Evolutionary conservation across 805 yeast species (phyloP).

Genomic region (Hanseniaspora lachancei): DNA sequence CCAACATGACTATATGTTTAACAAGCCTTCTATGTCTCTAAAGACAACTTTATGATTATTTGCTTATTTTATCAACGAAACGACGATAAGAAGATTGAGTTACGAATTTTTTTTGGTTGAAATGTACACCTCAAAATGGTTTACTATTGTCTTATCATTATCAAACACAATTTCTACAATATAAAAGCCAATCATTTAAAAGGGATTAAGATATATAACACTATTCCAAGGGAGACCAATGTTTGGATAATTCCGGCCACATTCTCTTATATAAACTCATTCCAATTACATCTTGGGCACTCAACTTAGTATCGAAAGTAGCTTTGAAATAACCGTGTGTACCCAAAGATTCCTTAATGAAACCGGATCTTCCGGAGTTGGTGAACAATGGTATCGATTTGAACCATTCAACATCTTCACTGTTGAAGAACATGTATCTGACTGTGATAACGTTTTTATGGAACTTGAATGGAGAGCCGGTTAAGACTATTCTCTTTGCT

Average conservation of each 20-base stretch:
- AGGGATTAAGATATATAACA: not conserved
- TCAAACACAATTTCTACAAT: not conserved
- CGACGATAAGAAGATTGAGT: too few relatives aligned
- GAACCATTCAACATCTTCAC: slow-evolving; percentile 79
- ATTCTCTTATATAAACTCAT: slow-evolving; percentile 88
- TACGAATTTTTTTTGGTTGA: too few relatives aligned
- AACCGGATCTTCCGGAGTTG: slow-evolving; percentile 84
- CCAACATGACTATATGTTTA: too few relatives aligned
- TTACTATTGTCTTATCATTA: too few relatives aligned
- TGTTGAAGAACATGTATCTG: slow-evolving; percentile 92
- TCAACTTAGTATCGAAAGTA: slow-evolving; percentile 76
- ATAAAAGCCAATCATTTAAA: not conserved
- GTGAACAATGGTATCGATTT: slow-evolving; percentile 87
- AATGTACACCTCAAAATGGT: too few relatives aligned
- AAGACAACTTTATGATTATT: too few relatives aligned
- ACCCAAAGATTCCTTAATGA: slow-evolving; percentile 89
- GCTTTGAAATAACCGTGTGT: slow-evolving; percentile 98
- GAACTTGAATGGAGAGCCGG: slow-evolving; percentile 91
- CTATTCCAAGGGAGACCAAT: slow-evolving; percentile 21
- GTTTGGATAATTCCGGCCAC: slow-evolving; percentile 56
- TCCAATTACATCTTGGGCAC: slow-evolving; percentile 84
- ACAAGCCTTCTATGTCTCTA: not conserved
- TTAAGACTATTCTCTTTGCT: slow-evolving; percentile 77
- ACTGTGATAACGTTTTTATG: slow-evolving; percentile 85
- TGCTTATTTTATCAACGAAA: too few relatives aligned